Percentiles rank a stretch among this genome's conserved stretches.
phyloP scores from a whole-genome alignment of 2,329 filamentous ascomycete species.

The Passalora sequoiae region DNA sequence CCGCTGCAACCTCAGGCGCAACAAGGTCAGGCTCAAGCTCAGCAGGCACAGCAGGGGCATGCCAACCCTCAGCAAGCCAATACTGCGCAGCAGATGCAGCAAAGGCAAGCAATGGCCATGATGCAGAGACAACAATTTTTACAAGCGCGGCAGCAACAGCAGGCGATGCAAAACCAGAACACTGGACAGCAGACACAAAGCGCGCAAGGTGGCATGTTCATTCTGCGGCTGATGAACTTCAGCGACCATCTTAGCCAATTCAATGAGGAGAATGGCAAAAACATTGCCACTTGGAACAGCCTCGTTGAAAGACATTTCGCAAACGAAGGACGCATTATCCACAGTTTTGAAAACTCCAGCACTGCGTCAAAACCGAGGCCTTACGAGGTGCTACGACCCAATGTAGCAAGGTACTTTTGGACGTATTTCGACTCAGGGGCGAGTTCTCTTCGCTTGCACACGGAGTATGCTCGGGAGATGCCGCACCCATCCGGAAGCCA shows the following conservation, averaged over 20 bases:
- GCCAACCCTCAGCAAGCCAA: conserved; percentile 36
- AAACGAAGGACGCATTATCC: conserved; percentile 65
- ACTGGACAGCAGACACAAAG: conserved; percentile 5
- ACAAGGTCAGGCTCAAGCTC: conserved; percentile 30
- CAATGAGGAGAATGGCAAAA: conserved; percentile 55
- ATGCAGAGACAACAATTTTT: conserved; percentile 26
- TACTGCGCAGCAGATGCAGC: conserved; percentile 18
- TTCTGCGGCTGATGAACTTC: conserved; percentile 52
- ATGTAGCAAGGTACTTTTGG: conserved; percentile 81
- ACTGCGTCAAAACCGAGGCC: conserved; percentile 57
- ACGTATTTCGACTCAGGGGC: conserved; percentile 85
- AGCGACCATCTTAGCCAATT: conserved; percentile 53
- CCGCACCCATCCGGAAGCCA: conserved; percentile 59
- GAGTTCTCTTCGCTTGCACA: conserved; percentile 75
- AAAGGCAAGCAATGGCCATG: conserved; percentile 23
- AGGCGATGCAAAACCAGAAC: conserved; percentile 22
- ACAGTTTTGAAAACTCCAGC: conserved; percentile 21
- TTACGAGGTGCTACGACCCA: conserved; percentile 79
- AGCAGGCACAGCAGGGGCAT: conserved; percentile 38
- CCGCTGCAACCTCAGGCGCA: conserved; percentile 28
- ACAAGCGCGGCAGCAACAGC: conserved; percentile 26
- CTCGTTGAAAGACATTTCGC: conserved; percentile 83
- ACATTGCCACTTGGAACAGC: conserved; percentile 69
- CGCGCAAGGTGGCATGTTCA: conserved; percentile 37
- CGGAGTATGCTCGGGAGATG: conserved; percentile 62